A percentile compares a stretch with the other conserved stretches of the same genome.
Conservation (phyloP, 2,329 filamentous ascomycete species). For the Colletotrichum sp. region DNA sequence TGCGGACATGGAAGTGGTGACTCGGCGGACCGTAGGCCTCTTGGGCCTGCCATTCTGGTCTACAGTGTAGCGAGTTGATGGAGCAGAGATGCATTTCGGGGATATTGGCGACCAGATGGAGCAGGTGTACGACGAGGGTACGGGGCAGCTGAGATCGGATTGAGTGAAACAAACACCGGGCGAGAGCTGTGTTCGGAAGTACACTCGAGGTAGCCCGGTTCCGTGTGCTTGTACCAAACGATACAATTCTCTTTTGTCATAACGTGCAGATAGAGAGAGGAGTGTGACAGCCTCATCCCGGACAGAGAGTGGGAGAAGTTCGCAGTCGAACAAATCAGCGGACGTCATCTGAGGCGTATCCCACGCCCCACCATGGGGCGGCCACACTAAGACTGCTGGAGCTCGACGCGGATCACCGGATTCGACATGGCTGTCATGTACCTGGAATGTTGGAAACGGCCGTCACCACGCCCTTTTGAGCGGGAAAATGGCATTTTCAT, state of each 20-base stretch:
- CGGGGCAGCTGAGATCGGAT: neutral
- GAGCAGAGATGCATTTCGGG: slow-evolving; percentile 2
- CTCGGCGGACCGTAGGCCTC: slow-evolving; percentile 1
- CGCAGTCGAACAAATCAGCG: slow-evolving; percentile 20
- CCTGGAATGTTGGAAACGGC: slow-evolving; percentile 17
- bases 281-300: slow-evolving; percentile 22
- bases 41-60: neutral
- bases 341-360: slow-evolving; percentile 15
- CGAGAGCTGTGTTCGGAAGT: neutral
- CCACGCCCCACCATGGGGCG: slow-evolving; percentile 15
- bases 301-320: slow-evolving; percentile 21
- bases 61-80: slow-evolving; percentile 9
- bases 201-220: neutral
- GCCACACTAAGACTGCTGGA: slow-evolving; percentile 17
- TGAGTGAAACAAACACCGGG: neutral
- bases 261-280: slow-evolving; percentile 21
- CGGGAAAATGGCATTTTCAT: neutral
- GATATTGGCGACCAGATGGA: neutral
- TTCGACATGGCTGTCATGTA: slow-evolving; percentile 9
- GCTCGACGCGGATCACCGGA: slow-evolving; percentile 21
- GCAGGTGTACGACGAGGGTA: slow-evolving; percentile 3
- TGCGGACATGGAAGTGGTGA: slow-evolving; percentile 9
- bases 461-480: neutral
- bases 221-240: slow-evolving; percentile 1
- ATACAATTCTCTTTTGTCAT: slow-evolving; percentile 21